Base-by-base conservation (phyloP, 805 yeast genomes). In the Saccharomycopsis sp. region DNA sequence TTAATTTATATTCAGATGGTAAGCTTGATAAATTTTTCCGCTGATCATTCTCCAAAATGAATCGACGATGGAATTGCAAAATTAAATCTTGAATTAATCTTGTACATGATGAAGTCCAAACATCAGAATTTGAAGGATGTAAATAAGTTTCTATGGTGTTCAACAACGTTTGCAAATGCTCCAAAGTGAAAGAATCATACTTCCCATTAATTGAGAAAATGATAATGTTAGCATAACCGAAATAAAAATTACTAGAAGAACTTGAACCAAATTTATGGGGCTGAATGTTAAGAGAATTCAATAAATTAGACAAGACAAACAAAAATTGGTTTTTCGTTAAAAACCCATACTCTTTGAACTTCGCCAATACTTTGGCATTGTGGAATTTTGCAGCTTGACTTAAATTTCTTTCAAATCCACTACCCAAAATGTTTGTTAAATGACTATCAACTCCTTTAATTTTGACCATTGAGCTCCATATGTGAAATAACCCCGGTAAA, bases 111-210 rank as follows among this genome's bases (percentile, higher is more conserved):
- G 72, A 62, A 0, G 95, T 74, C 97, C 97, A 89, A n/a, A 72
- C 71, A 0, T 96, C 97, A n/a, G 70, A 61, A 59, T 89, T 89
- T 0, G 97, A 88, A 4, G 98, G 98, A 60, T 93, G 97, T 2
- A 79, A 80, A 61, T 81, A 85, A 16, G 96, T 85, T 50, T 76
- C 81, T 4, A 88, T 66, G 0, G 95, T 77, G 43, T 78, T 77
- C n/a, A 83, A 54, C 22, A 85, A 64, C 0, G 77, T 70, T 19
- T 67, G 65, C 4, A 89, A 55, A 40, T 71, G 66, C 14, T 68
- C 74, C 53, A 81, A 58, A 19, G 79, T 68, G 4, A 79, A 78
- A 16, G 59, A 67, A 1, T 61, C 71, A 29, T 58, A 53, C 3
- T 70, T 61, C 0, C 85, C 81, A 16, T 72, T 70, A 3, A 89